Evolutionary conservation across 2,329 filamentous ascomycete species (phyloP).

Genomic region (Xylaria sp.): DNA sequence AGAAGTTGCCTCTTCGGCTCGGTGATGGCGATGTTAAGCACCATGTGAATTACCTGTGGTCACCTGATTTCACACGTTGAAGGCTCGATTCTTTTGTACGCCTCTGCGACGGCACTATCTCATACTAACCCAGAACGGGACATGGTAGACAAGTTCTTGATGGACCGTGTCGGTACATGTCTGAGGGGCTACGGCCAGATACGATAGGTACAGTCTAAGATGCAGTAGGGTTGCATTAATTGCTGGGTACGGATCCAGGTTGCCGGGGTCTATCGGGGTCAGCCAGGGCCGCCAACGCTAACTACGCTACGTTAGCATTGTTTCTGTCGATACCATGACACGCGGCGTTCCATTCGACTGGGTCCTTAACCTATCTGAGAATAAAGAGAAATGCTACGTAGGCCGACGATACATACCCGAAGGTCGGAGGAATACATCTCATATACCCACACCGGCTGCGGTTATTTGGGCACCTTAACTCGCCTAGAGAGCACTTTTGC

Average conservation of each 20-base stretch:
- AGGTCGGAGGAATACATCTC: not conserved
- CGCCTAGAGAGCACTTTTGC: not conserved
- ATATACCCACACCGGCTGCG: not conserved
- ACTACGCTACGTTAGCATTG: not conserved
- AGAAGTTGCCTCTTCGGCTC: not conserved
- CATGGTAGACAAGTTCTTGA: not conserved
- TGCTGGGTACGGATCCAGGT: not conserved
- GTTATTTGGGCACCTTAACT: not conserved
- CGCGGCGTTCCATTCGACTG: conserved; percentile 23
- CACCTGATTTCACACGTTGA: not conserved
- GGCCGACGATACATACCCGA: not conserved
- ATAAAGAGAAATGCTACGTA: not conserved
- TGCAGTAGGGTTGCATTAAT: too few relatives aligned
- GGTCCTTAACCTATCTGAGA: not conserved
- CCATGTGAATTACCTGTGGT: too few relatives aligned
- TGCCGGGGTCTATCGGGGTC: too few relatives aligned
- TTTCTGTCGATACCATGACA: conserved; percentile 3
- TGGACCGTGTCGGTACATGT: conserved; percentile 10
- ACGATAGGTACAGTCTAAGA: not conserved
- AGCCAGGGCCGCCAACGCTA: not conserved
- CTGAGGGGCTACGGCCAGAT: not conserved
- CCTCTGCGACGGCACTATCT: not conserved
- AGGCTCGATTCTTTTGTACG: not conserved
- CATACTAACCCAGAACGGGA: not conserved
- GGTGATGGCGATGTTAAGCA: too few relatives aligned